phyloP scores from a whole-genome alignment of 2,329 filamentous ascomycete species.

The Cladophialophora immunda region DNA sequence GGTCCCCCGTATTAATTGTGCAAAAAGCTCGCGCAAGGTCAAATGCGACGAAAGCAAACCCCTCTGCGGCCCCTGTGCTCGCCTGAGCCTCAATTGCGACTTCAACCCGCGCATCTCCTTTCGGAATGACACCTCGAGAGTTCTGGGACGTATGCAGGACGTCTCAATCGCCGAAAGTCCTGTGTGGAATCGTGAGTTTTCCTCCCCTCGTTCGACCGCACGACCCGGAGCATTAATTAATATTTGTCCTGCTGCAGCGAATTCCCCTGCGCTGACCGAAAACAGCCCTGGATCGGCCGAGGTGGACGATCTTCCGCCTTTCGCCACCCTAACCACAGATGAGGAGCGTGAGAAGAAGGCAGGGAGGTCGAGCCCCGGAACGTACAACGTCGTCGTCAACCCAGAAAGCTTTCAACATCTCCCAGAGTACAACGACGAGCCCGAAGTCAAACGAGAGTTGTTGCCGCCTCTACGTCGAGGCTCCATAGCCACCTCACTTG shows the following conservation, averaged over 20 bases:
- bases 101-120: constrained; percentile 66
- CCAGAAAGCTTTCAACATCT: constrained; percentile 62
- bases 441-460: constrained; percentile 43
- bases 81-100: constrained; percentile 65
- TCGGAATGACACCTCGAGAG: constrained; percentile 61
- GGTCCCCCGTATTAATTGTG: background rate
- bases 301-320: constrained; percentile 62
- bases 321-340: constrained; percentile 62
- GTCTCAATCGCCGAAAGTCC: constrained; percentile 60
- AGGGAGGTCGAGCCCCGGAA: constrained; percentile 59
- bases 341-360: constrained; percentile 68
- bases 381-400: constrained; percentile 64
- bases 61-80: constrained; percentile 64
- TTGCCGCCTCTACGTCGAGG: constrained; percentile 39
- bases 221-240: constrained; percentile 31
- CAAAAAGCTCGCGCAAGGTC: constrained; percentile 46
- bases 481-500: constrained; percentile 43
- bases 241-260: constrained; percentile 37
- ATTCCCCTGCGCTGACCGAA: constrained; percentile 44
- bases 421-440: constrained; percentile 59
- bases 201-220: constrained; percentile 26
- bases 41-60: constrained; percentile 67
- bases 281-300: constrained; percentile 44
- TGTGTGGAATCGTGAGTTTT: constrained; percentile 64
- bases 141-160: constrained; percentile 61